Percentiles rank a stretch among this genome's conserved stretches.
Evolutionary conservation across 768 basidiomycete genomes (phyloP).

Genomic region (Boletus sensibilis): DNA sequence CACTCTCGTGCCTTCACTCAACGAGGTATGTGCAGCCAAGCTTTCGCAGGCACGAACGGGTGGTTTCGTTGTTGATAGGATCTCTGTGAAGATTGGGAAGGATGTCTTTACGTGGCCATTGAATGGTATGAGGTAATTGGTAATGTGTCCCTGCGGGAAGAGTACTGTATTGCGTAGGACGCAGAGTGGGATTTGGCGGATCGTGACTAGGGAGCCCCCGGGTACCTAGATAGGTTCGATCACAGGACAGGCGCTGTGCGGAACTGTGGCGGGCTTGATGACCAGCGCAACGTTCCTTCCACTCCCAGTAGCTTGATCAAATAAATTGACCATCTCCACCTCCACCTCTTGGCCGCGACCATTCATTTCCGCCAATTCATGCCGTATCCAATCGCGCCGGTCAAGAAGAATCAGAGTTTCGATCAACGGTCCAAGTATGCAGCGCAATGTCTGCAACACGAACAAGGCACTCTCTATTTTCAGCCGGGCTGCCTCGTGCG

Average conservation of each 20-base stretch:
- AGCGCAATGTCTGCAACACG: slow-evolving; percentile 64
- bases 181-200: slow-evolving; percentile 1
- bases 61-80: slow-evolving; percentile 48
- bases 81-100: slow-evolving; percentile 73
- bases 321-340: slow-evolving; percentile 59
- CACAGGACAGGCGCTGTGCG: slow-evolving; percentile 1
- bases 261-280: slow-evolving; percentile 36
- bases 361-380: slow-evolving; percentile 33
- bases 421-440: slow-evolving; percentile 64
- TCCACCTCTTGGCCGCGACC: slow-evolving; percentile 27
- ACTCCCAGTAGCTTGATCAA: slow-evolving; percentile 71
- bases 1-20: slow-evolving; percentile 47
- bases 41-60: slow-evolving; percentile 46
- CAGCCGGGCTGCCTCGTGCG: slow-evolving; percentile 21
- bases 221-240: slow-evolving; percentile 6
- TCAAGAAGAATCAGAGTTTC: slow-evolving; percentile 67
- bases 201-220: background rate
- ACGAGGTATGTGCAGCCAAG: slow-evolving; percentile 42
- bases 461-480: slow-evolving; percentile 46
- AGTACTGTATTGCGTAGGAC: slow-evolving; percentile 7
- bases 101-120: slow-evolving; percentile 52
- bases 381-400: slow-evolving; percentile 55
- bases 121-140: slow-evolving; percentile 12
- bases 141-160: slow-evolving; percentile 8
- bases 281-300: slow-evolving; percentile 69